phyloP scores from a whole-genome alignment of 192 early-diverging fungal genomes.

The Coemansia sp. region DNA sequence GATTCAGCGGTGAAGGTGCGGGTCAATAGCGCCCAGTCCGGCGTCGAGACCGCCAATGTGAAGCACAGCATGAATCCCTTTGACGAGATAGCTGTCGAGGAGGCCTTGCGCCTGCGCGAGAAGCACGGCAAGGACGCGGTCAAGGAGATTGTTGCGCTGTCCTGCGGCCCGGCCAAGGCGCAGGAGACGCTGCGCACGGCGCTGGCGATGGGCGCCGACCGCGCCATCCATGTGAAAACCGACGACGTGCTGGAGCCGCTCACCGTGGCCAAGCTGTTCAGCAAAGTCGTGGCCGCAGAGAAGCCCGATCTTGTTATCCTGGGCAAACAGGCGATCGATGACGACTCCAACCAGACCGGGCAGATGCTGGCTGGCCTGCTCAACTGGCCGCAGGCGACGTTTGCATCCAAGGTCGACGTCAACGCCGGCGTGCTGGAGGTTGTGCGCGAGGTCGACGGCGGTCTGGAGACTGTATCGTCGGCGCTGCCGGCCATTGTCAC shows the following conservation, averaged over 20 bases:
- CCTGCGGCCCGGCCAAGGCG: conserved; percentile 83
- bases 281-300: conserved; percentile 83
- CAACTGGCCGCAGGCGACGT: conserved; percentile 93
- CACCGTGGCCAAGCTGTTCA: conserved; percentile 90
- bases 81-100: conserved; percentile 98
- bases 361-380: conserved; percentile 98
- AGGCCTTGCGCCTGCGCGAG: conserved; percentile 93
- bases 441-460: conserved; percentile 96
- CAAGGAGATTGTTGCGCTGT: conserved; percentile 84
- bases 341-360: conserved; percentile 95
- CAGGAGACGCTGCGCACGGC: conserved; percentile 94
- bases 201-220: conserved; percentile 97
- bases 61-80: conserved; percentile 99
- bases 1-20: conserved; percentile 99
- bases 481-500: conserved; percentile 91
- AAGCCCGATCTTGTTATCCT: conserved; percentile 93
- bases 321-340: conserved; percentile 99
- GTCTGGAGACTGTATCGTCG: conserved; percentile 85
- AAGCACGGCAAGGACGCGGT: conserved; percentile 59
- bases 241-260: conserved; percentile 80
- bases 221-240: conserved; percentile 89
- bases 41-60: conserved; percentile 87
- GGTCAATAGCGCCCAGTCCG: conserved; percentile 80
- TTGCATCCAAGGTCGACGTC: conserved; percentile 94
- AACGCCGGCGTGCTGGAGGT: conserved; percentile 69